Evolutionary conservation across 2,329 filamentous ascomycete genomes (phyloP), one percentile per base, ranked within the genome.

Genomic region (Cyanodermella asteris): DNA sequence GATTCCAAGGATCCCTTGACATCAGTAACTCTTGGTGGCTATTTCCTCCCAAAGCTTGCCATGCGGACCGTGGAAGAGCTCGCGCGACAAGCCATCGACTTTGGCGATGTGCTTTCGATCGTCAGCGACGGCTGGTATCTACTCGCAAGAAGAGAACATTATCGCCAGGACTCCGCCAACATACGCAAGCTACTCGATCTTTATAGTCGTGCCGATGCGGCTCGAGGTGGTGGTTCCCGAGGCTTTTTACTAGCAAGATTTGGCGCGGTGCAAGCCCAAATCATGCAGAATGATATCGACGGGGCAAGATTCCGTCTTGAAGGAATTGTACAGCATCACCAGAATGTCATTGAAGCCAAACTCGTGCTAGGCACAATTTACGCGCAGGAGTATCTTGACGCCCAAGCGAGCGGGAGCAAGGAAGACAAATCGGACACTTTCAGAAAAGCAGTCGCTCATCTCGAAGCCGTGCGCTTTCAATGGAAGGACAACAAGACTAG

Each of bases 51-150:
- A 10, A n/a, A n/a, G n/a, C n/a, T n/a, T n/a, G n/a, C n/a, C n/a
- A 21, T 80, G 3, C 66, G 76, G 39, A 81, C 80, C 31, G 81
- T 87, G 7, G 81, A 94, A 36, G 70, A 71, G 12, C 60, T 97
- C 11, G 78, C 84, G 6, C 75, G 82, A 44, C 87, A 87, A 46
- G 82, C 87, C 5, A 93, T 97, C 33, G 80, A 93, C 41, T 73
- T 78, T 39, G 94, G 87, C 3, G 87, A 97, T 43, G 78, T 94
- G 37, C 91, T 91, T 45, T 78, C 82, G 4, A 80, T 94, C 45
- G 84, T 84, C 13, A 91, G 84, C 50, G 90, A 97, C 44, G 90
- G 87, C 18, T 94, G 84, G 82, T 97, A 93, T 49, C 53, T 94
- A 6, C 64, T 94, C 20, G 87, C 81, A 15, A 64, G 82, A 31